These are phyloP conservation scores for Daldinia decipiens DNA, from an alignment of 495 filamentous ascomycete genomes.

Conservation along the genomic window DNA sequence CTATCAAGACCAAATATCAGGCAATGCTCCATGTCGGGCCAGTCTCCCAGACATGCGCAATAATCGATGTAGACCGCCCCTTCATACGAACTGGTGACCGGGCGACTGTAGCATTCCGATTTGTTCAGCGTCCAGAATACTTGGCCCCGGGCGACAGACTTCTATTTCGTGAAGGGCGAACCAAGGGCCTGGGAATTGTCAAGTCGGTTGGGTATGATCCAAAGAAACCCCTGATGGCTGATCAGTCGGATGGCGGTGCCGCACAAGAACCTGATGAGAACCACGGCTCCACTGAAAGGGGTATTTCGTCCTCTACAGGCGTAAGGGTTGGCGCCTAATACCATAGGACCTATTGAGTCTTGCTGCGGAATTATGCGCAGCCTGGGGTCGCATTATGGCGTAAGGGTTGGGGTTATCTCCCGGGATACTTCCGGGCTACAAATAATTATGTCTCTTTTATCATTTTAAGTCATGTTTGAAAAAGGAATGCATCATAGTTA, in stretches of 20 bases:
- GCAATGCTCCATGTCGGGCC: conserved; percentile 98
- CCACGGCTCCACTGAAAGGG: conserved; percentile 26
- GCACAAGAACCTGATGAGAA: conserved; percentile 25
- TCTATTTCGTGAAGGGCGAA: conserved; percentile 92
- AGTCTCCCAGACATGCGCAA: conserved; percentile 93
- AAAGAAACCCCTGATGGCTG: conserved; percentile 50
- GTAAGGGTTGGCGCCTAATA: conserved; percentile 22
- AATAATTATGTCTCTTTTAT: neutral
- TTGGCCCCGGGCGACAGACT: conserved; percentile 87
- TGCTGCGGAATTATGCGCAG: conserved; percentile 1
- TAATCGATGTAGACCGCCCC: conserved; percentile 97
- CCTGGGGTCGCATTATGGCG: neutral
- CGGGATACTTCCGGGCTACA: neutral
- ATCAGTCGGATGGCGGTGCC: conserved; percentile 40
- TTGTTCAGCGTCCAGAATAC: conserved; percentile 97
- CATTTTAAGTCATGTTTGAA: neutral
- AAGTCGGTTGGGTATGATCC: conserved; percentile 91
- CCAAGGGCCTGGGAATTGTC: conserved; percentile 94
- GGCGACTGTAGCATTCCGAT: conserved; percentile 90
- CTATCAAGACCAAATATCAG: conserved; percentile 97
- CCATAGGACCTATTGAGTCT: neutral
- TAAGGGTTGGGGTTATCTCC: neutral
- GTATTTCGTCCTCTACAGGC: conserved; percentile 23
- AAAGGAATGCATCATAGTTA: neutral
- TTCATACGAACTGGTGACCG: conserved; percentile 95